Conservation (phyloP, 768 basidiomycete genomes). For the Paxillus rubicundulus region DNA sequence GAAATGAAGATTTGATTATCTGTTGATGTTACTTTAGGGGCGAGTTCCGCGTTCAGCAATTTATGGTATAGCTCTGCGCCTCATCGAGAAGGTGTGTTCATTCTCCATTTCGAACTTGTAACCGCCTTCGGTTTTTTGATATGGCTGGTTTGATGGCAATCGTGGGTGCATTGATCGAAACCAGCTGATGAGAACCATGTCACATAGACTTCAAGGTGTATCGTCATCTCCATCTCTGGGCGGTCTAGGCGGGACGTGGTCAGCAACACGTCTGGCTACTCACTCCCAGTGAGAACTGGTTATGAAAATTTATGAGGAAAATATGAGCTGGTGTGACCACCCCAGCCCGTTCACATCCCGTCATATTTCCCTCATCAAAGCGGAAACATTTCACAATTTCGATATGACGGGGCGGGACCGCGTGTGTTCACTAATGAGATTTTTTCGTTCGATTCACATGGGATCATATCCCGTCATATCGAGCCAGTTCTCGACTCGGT, state of each 20-base stretch:
- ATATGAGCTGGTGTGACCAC: too few relatives aligned
- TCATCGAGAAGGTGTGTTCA: conserved; percentile 25
- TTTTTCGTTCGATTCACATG: too few relatives aligned
- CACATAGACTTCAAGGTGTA: conserved; percentile 69
- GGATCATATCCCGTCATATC: too few relatives aligned
- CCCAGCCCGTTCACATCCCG: too few relatives aligned
- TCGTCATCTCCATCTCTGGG: conserved; percentile 58
- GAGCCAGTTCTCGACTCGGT: too few relatives aligned
- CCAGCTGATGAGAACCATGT: conserved; percentile 66
- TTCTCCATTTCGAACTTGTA: conserved; percentile 41
- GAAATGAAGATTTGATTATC: conserved; percentile 25
- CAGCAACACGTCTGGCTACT: background rate
- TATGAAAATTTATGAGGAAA: too few relatives aligned
- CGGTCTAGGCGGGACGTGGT: conserved; percentile 44
- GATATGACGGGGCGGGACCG: background rate
- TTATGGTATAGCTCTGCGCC: conserved; percentile 25
- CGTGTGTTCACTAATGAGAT: too few relatives aligned
- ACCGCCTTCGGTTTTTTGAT: conserved; percentile 27
- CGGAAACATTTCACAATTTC: too few relatives aligned
- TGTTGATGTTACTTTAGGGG: conserved; percentile 4
- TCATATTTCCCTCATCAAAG: too few relatives aligned
- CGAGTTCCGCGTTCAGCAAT: conserved; percentile 12
- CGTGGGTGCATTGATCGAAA: conserved; percentile 45
- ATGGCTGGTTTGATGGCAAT: conserved; percentile 38
- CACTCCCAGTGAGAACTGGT: too few relatives aligned